These are phyloP conservation scores for Escovopsis sp. DNA, from an alignment of 2,329 filamentous ascomycete genomes.

Conservation along the genomic window DNA sequence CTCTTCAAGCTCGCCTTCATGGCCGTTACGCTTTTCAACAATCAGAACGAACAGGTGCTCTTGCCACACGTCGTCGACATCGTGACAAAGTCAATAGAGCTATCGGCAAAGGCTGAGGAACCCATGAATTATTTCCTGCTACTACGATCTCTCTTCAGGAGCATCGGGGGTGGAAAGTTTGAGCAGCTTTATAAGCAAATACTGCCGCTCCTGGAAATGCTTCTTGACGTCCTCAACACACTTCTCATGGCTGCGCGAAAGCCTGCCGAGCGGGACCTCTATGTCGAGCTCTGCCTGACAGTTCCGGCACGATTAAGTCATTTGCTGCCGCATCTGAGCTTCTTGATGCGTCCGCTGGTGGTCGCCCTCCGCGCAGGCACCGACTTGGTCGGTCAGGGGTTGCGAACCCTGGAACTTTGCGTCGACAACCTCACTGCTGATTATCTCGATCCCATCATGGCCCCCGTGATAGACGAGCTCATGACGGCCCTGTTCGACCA, in stretches of 20 bases:
- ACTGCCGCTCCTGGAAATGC: conserved; percentile 86
- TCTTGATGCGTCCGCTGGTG: conserved; percentile 94
- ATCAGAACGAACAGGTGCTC: conserved; percentile 88
- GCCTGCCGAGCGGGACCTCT: conserved; percentile 80
- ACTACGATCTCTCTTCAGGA: conserved; percentile 80
- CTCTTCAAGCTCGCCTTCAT: conserved; percentile 98
- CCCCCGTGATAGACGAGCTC: conserved; percentile 92
- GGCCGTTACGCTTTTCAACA: conserved; percentile 91
- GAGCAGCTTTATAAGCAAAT: conserved; percentile 98
- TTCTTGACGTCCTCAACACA: conserved; percentile 93
- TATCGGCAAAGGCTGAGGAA: conserved; percentile 89
- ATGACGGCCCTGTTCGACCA: conserved; percentile 98
- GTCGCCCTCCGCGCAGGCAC: conserved; percentile 83
- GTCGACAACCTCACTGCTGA: conserved; percentile 97
- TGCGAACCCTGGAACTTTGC: conserved; percentile 86
- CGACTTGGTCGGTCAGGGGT: conserved; percentile 84
- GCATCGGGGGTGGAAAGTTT: conserved; percentile 93
- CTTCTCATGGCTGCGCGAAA: conserved; percentile 80
- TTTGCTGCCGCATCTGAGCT: conserved; percentile 84
- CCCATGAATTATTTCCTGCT: conserved; percentile 98
- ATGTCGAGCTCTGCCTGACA: conserved; percentile 91
- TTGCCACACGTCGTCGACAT: conserved; percentile 94
- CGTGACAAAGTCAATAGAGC: conserved; percentile 89
- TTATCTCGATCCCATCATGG: conserved; percentile 97
- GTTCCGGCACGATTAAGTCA: conserved; percentile 91